Evolutionary conservation across 305 asterid species (phyloP), one percentile per base, ranked within the genome.

Genomic region (Salvia sclarea): DNA sequence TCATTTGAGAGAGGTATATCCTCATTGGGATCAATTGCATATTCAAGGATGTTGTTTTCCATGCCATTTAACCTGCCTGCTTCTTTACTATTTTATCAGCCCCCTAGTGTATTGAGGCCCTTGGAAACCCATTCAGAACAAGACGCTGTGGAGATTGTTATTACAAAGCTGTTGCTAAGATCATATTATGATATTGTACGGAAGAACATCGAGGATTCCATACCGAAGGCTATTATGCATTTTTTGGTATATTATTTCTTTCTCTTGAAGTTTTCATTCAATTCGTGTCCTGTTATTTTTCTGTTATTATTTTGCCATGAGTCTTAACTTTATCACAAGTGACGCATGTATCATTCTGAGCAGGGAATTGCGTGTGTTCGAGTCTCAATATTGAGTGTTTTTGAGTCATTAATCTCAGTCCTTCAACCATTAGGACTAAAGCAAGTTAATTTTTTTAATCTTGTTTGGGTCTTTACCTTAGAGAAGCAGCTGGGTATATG

Each of bases 211-310:
- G 98, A 95, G 82, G 99, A 95, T 79, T 76, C 63, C 75, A 81
- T 95, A 30, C 99, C 99, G 8, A 95, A 95, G 80, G 99, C 97
- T 55, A 88, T 95, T 69, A 95, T 95, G 99, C 98, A 95, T 81
- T 95, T 95, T 74, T 90, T 95, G 97, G 98, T 95, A 95, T 78
- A 24, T 54, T 50, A 11, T 58, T 59, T 61, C 30, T 54, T 50
- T 59, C 55, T 37, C 64, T 65, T 47, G 38, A 64, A 14, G 10
- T 66, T 43, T 41, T 56, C 6, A 18, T 53, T 69, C 52, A 20
- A 28, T 21, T 53, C 50, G 35, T 38, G 25, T 48, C 18, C 52
- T 14, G 53, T 35, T 7, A 33, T 64, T 40, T 10, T 11, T 38
- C 13, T 53, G 17, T 22, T 16, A 25, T 25, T 14, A 20, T 9